phyloP scores from a whole-genome alignment of 768 basidiomycete genomes.

The Fibroporia radiculosa region DNA sequence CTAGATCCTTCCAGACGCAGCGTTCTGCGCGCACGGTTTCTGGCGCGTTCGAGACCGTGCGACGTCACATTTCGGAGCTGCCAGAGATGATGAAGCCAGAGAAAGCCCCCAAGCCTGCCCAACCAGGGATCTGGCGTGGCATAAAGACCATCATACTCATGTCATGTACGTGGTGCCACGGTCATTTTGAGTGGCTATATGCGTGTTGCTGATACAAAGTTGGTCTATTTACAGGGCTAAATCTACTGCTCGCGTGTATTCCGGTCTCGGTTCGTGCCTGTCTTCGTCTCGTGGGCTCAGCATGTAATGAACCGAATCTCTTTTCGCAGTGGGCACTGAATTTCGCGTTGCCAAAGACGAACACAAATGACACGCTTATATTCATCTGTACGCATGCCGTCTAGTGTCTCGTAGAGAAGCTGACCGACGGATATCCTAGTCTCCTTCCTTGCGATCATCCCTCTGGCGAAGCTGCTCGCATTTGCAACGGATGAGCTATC shows the following conservation, averaged over 20 bases:
- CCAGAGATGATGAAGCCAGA: constrained; percentile 20
- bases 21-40: background rate
- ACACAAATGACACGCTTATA: constrained; percentile 47
- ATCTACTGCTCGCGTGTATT: constrained; percentile 63
- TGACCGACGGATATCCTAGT: no score
- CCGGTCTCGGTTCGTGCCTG: constrained; percentile 52
- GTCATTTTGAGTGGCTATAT: background rate
- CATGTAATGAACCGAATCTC: background rate
- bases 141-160: constrained; percentile 44
- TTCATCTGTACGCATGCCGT: constrained; percentile 60
- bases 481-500: constrained; percentile 86
- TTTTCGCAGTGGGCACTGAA: constrained; percentile 60
- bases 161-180: constrained; percentile 40
- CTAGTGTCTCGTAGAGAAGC: no score
- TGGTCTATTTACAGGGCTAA: constrained; percentile 48
- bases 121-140: constrained; percentile 40
- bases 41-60: background rate
- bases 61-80: background rate
- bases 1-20: background rate
- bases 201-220: background rate
- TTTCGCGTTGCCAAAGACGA: constrained; percentile 38
- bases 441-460: constrained; percentile 77
- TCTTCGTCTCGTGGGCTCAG: background rate
- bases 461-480: constrained; percentile 76
- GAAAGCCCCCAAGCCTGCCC: constrained; percentile 31